These are phyloP conservation scores for Beta vulgaris DNA, from an alignment of 148 eudicot genomes.

Conservation along the genomic window DNA sequence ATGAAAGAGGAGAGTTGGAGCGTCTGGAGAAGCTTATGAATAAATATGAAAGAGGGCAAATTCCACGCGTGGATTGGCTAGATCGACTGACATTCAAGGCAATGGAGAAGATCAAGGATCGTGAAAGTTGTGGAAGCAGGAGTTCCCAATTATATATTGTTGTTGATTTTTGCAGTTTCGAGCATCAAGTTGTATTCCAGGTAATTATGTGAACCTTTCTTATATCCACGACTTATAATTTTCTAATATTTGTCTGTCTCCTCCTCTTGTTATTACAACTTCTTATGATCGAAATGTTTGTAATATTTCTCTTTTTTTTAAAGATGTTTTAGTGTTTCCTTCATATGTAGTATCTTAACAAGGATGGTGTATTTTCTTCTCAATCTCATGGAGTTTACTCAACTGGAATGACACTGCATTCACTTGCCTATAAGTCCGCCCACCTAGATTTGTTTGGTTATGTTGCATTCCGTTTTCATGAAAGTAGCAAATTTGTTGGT, in stretches of 20 bases:
- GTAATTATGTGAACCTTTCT: slow-evolving; percentile 32
- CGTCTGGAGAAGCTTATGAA: slow-evolving; percentile 94
- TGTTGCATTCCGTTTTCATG: not conserved
- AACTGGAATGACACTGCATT: not conserved
- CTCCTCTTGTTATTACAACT: slow-evolving; percentile 9
- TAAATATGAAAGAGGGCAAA: slow-evolving; percentile 94
- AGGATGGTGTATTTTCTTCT: too few species aligned
- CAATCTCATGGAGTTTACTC: too few species aligned
- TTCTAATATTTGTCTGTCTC: not conserved
- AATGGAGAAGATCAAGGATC: slow-evolving; percentile 86
- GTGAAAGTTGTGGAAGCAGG: slow-evolving; percentile 67
- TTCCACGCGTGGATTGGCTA: slow-evolving; percentile 97
- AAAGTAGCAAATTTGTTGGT: not conserved
- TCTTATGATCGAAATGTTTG: too few species aligned
- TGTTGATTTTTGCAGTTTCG: slow-evolving; percentile 91
- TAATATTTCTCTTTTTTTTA: not conserved
- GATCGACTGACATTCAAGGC: slow-evolving; percentile 90
- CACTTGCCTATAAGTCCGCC: not conserved
- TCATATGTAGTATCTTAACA: too few species aligned
- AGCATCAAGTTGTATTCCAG: slow-evolving; percentile 96
- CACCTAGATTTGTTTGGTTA: not conserved
- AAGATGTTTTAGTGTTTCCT: slow-evolving; percentile 2
- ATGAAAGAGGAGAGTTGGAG: slow-evolving; percentile 93
- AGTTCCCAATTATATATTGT: slow-evolving; percentile 73
- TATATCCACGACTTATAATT: not conserved